Base-by-base conservation (phyloP, 1,284 basidiomycete species). In the Sporisorium reilianum region DNA sequence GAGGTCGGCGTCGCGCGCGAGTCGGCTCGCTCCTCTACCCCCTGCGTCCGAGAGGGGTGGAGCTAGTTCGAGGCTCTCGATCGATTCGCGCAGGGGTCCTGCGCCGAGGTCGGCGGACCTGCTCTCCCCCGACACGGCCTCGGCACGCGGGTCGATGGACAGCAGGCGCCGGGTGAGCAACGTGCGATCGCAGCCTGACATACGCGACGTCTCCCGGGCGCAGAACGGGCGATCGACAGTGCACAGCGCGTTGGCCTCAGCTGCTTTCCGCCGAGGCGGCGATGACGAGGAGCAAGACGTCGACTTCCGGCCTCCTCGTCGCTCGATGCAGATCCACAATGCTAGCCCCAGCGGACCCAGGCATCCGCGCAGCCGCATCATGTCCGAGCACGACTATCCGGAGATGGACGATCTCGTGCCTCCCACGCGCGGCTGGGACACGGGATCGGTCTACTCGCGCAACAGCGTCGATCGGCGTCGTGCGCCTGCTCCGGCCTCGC, bases 331-430 rank as follows among this genome's bases (percentile, higher is more conserved):
- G 36, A 22, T 62, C 7, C 55, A 54, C 30, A 16, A 32, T 9
- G 30, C 38, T 3, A 14, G 28, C 10, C 25, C 48, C 0, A 23
- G 26, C 26, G 52, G 66, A 25, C 56, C 60, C 3, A 38, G 52
- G 11, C 55, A 59, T 11, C 41, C 56, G 5, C 55, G 55, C 2
- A 64, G 53, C 40, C 52, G 61, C 25, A 42, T 55, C 34, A 46
- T 59, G 26, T 58, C 55, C 4, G 46, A 48, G 10, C 34, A 50
- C 3, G 62, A 50, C 30, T 73, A 73, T 55, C 60, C 60, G 6
- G 64, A 73, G 20, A 66, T 73, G 56, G 70, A 73, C 44, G 70
- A 73, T 34, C 53, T 73, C 0, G 64, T 73, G 2, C 70, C 70
- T 25, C 70, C 70, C 16, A 11, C 57, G 14, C 52, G 64, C 5